Evolutionary conservation across 441 rosid species (phyloP), one percentile per base, ranked within the genome.

Genomic region (Eruca vesicaria): DNA sequence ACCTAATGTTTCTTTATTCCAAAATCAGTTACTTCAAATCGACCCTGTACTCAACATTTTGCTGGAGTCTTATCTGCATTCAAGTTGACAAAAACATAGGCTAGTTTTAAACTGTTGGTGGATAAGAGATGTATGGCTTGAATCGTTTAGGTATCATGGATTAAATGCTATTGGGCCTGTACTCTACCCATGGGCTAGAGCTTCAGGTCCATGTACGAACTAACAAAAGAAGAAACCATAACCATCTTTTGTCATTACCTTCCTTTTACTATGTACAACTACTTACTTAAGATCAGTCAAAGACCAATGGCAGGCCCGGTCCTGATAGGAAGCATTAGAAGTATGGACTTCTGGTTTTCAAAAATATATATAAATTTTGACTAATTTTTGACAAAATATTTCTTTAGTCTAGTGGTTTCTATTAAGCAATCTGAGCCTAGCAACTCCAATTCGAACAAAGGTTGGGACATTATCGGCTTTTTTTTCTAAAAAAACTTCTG

Each of bases 201-300:
- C 36, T 58, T 26, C 41, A 69, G 56, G 14, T 11, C 55, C 64
- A 6, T 14, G 21, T n/a, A n/a, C n/a, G n/a, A n/a, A n/a, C n/a
- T n/a, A n/a, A n/a, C n/a, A n/a, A 63, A 33, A 52, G 36, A 64
- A 73, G 55, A 48, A 48, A 64, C 55, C 69, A 52, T 52, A 33
- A 28, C 60, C 60, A 74, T 57, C 77, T 65, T 73, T 29, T 28
- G 71, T 65, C 11, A 15, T 36, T 36, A 58, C 23, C 65, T 77
- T 79, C 77, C 69, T 71, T 57, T 83, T 83, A 80, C 84, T 82
- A 77, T 79, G 78, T 84, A 87, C 85, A 84, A 63, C 58, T 45
- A 84, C 58, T 57, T 45, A 50, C 55, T 38, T 71, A 23, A 23
- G 26, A 23, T 23, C 26, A 23, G 26, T 23, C 26, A 23, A 23